Conservation (phyloP, 305 asterid species). For the Solanum aculeatissimum region DNA sequence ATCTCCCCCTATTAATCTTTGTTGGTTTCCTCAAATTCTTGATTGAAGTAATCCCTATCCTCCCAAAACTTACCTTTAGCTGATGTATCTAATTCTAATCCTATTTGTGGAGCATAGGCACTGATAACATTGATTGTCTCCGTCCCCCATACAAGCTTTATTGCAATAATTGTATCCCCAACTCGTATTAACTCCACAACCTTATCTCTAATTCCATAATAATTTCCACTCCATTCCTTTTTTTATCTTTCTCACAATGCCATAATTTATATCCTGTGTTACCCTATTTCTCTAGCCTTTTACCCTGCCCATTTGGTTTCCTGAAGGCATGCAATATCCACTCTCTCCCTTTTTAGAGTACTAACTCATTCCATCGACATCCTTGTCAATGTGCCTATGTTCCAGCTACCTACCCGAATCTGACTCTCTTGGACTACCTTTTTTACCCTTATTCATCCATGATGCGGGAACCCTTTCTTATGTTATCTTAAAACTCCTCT, state of each 20-base stretch:
- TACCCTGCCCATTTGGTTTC: neutral
- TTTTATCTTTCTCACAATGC: neutral
- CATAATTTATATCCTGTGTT: neutral
- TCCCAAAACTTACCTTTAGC: neutral
- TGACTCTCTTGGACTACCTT: neutral
- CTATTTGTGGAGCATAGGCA: neutral
- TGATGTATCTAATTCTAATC: neutral
- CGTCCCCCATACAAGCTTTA: neutral
- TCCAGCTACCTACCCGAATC: neutral
- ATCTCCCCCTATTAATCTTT: neutral
- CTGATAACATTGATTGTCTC: neutral
- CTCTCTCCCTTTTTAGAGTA: neutral
- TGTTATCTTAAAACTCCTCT: neutral
- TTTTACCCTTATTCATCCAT: neutral
- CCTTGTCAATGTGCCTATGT: neutral
- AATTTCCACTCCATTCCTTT: neutral
- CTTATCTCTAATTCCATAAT: neutral
- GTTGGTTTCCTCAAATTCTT: neutral
- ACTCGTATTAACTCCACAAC: neutral
- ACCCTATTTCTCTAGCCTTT: neutral
- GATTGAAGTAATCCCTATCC: neutral
- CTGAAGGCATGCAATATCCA: neutral
- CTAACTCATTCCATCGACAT: neutral
- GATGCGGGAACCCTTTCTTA: neutral
- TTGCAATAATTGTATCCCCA: neutral